Evolutionary conservation across 345 rosid genomes (phyloP).

Genomic region (Laguncularia racemosa): DNA sequence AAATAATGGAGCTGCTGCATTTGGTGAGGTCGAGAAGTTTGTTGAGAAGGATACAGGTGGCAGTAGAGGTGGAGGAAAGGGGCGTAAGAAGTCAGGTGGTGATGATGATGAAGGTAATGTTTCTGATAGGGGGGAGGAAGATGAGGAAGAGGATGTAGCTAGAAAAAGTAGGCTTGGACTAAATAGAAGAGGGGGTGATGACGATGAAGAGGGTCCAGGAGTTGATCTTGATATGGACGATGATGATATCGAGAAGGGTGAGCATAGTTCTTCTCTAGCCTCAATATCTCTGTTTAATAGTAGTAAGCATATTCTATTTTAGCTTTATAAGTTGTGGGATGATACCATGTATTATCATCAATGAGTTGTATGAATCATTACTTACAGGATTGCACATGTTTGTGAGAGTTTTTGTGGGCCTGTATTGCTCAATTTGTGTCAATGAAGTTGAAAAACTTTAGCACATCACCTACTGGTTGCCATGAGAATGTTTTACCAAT

Average conservation of each 20-base stretch:
- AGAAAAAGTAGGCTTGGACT: slow-evolving; percentile 89
- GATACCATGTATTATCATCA: background rate
- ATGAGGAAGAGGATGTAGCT: slow-evolving; percentile 82
- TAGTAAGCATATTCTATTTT: background rate
- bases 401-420: no score
- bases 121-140: slow-evolving; percentile 90
- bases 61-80: slow-evolving; percentile 44
- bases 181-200: slow-evolving; percentile 57
- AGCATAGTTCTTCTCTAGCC: slow-evolving; percentile 4
- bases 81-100: slow-evolving; percentile 63
- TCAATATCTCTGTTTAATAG: background rate
- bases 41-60: slow-evolving; percentile 55
- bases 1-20: slow-evolving; percentile 82
- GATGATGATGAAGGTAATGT: slow-evolving; percentile 84
- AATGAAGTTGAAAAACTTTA: no score
- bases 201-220: slow-evolving; percentile 90
- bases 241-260: slow-evolving; percentile 94
- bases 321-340: background rate
- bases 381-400: no score
- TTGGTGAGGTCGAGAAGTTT: slow-evolving; percentile 73
- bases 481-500: no score
- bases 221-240: slow-evolving; percentile 91
- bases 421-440: no score
- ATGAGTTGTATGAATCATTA: no score
- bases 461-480: no score